Base-by-base conservation (phyloP, 2,329 filamentous ascomycete genomes). In the Daldinia sp. region DNA sequence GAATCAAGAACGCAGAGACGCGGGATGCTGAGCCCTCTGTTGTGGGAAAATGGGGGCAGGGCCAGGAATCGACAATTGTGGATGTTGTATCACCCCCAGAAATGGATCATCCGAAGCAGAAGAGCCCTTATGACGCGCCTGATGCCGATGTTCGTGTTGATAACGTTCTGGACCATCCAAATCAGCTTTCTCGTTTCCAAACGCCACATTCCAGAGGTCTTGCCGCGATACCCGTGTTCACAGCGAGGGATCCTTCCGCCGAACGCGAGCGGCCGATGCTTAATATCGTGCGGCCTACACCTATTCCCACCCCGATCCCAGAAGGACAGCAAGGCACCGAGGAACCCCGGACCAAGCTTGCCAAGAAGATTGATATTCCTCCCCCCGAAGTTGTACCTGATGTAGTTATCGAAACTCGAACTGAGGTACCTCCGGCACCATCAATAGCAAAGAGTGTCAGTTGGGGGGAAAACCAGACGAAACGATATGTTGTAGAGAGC, bases 71-170 rank as follows among this genome's bases (percentile, higher is more conserved):
- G 7, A 72, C 74, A 30, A 56, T 77, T n/a, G 71, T 80, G 45
- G 78, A 79, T 49, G 85, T 88, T 58, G 80, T 85, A 53, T 84
- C 85, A 1, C 85, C 86, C 9, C 85, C 85, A 17, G 80, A 81
- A 59, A 78, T 82, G 58, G 75, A 78, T 8, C 67, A 74, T 1
- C 69, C 75, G 9, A 79, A 80, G 37, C 70, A 72, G 59, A 83
- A 82, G 74, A 82, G 79, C 56, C 81, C 75, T 7, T 90, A 84
- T 58, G 84, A 83, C 64, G 83, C 76, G 6, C 87, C 87, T 1
- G 80, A 90, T 70, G 87, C 87, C n/a, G 87, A 90, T 72, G 86
- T 89, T 54, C 79, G 78, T 52, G 83, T 88, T 61, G 87, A 89
- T 71, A 83, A 87, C 68, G 76, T 84, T 62, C 80, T 89, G 63